Evolutionary conservation across 2,329 filamentous ascomycete genomes (phyloP).

Genomic region (Hymenoscyphus infarciens): DNA sequence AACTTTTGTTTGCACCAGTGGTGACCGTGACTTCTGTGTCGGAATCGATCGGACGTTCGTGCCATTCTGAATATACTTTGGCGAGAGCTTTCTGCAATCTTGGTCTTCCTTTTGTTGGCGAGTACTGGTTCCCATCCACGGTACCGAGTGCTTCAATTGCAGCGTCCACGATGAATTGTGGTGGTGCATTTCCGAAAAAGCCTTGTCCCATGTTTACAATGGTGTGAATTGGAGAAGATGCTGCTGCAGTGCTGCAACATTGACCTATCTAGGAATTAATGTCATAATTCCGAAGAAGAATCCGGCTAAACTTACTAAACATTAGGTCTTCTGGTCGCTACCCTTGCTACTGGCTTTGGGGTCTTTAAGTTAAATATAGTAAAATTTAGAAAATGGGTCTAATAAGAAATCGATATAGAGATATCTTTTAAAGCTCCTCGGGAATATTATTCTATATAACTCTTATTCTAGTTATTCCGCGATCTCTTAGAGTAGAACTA

Average conservation of each 20-base stretch:
- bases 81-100: conserved; percentile 89
- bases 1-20: conserved; percentile 79
- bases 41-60: conserved; percentile 76
- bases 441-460: too few relatives aligned
- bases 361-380: too few relatives aligned
- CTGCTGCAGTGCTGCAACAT: conserved; percentile 61
- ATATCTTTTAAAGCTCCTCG: too few relatives aligned
- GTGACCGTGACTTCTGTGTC: conserved; percentile 94
- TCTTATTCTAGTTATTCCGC: too few relatives aligned
- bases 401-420: too few relatives aligned
- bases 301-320: too few relatives aligned
- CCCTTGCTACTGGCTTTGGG: too few relatives aligned
- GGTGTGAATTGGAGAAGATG: conserved; percentile 58
- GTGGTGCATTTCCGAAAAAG: conserved; percentile 92
- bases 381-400: too few relatives aligned
- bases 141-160: conserved; percentile 84
- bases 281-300: too few relatives aligned
- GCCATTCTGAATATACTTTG: conserved; percentile 85
- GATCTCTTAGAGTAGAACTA: too few relatives aligned
- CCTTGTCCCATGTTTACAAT: conserved; percentile 65
- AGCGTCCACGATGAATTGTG: conserved; percentile 83
- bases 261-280: conserved; percentile 42
- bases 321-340: too few relatives aligned
- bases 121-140: conserved; percentile 98
- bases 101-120: conserved; percentile 88